Base-by-base conservation (phyloP, 306 rosid species). In the Rubus parviflorus region DNA sequence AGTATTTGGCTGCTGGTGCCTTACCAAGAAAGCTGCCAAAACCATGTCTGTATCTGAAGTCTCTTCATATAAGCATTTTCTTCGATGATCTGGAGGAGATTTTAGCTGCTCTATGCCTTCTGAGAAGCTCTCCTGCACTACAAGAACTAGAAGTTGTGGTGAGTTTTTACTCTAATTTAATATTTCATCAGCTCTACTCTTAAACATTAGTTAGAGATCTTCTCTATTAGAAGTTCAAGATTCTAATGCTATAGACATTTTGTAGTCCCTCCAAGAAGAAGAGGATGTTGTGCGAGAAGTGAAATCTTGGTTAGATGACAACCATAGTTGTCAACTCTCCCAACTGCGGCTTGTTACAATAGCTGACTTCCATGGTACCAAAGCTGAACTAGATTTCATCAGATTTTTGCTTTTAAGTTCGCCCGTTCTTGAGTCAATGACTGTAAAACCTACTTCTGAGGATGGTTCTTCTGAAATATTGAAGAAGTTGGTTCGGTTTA, bases 41-140 rank as follows among this genome's bases (percentile, higher is more conserved):
- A 52, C 81, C 75, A 47, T 81, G 85, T 79, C 3, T 40, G 43
- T 80, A 84, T 84, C 82, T 88, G 60, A 84, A 43, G 65, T 88
- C 75, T 80, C 92, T 88, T 66, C 86, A 88, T 41, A n/a, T 86
- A 37, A 78, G 81, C 68, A 80, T 88, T 47, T 82, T 81, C 81
- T 84, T 88, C 80, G 57, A 81, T 25, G 87, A 84, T 66, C 12
- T 41, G 37, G 84, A 84, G 61, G 88, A 88, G 85, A 74, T 84
- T 76, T 82, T 83, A 53, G 71, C 88, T 80, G 82, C 85, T 60
- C 81, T 86, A 42, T 88, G 85, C 87, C 72, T 89, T 42, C 52
- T 86, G 53, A 82, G 85, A 79, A 84, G 87, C 81, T 86, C 89
- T n/a, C 92, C 92, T 63, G 83, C 79, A 79, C 85, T 86, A 37